Base-by-base conservation (phyloP, 768 basidiomycete genomes). In the Termitomyces bulborhizus region DNA sequence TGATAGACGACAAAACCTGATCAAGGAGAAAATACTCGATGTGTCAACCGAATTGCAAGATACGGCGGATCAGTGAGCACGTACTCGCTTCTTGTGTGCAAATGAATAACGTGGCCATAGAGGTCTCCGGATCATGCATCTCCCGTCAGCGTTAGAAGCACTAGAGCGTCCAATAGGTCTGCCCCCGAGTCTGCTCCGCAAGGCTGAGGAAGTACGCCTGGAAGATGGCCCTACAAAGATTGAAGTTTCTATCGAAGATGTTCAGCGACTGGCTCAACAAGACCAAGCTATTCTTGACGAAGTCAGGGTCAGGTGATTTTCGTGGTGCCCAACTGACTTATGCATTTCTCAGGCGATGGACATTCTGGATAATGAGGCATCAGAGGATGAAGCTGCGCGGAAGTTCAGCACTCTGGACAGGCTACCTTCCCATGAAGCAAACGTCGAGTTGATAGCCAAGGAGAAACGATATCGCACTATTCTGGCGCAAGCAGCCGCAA, bases 361-460 rank as follows among this genome's bases (percentile, higher is more conserved):
- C 62, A 83, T 95, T 21, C 72, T 99, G n/a, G 93, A 96, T 62
- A 83, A 81, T 43, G 95, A 97, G 69, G 89, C 88, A 15, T 88
- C 87, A 13, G 89, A 92, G 64, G 90, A 93, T 60, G 90, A 92
- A 66, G 76, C 80, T 11, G 73, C 82, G 31, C 82, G 86, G 15
- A 77, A 78, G 58, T 78, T 79, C 24, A 69, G 68, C 1, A 60
- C 70, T 44, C 62, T 80, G 54, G 68, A 73, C 53, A 77, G 93
- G 34, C 71, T 73, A 1, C 83, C 87, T 1, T 97, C 95, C 0
- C 79, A 88, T 62, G 82, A 89, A 62, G 91, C 89, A 24, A 97
- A 96, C 57, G 66, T 70, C 18, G 83, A 88, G 29, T 76, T 96
- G 6, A 78, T 85, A 16, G 76, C 78, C 53, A 89, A 89, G 62